Base-by-base conservation (phyloP, 805 yeast genomes). In the Ogataea ramenticola region DNA sequence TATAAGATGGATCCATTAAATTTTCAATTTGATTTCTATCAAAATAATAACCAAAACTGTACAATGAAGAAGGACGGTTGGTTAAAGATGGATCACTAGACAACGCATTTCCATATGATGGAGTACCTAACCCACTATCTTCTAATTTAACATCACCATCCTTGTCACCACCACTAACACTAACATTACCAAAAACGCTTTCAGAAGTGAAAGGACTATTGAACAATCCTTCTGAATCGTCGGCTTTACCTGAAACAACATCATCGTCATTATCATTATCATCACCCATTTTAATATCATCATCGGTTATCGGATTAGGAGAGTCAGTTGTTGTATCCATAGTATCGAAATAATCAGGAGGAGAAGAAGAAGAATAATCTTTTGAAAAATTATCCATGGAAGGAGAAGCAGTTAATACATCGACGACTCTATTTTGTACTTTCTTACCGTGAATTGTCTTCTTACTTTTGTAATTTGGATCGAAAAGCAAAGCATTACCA, bases 401-500 rank as follows among this genome's bases (percentile, higher is more conserved):
- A 19, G 37, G 9, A 20, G 26, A 12, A 34, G n/a, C 15, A 7
- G 26, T 10, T n/a, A 34, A 17, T 9, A 12, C 21, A n/a, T n/a
- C n/a, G n/a, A n/a, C n/a, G 15, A 15, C n/a, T 5, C 22, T 36
- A 5, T 36, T 4, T 22, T 36, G 21, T 4, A 24, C 12, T n/a
- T n/a, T n/a, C n/a, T n/a, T n/a, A 20, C 37, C 37, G 12, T 34
- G 37, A 10, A 14, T 20, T 19, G 24, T 19, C n/a, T 34, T 34
- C 12, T 15, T 17, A 20, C n/a, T 9, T 15, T 39, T 39, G 64
- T 71, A 83, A 14, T 80, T 78, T 0, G 95, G 86, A 57, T 88
- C 96, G 53, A 86, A 77, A 32, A 89, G 64, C 38, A 74, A 70
- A 30, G 95, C 75, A 10, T 79, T 66, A 24, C 96, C 96, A 36